A percentile compares a stretch with the other conserved stretches of the same genome.
Conservation (phyloP, 2,329 filamentous ascomycete species). For the Ilyonectria robusta region DNA sequence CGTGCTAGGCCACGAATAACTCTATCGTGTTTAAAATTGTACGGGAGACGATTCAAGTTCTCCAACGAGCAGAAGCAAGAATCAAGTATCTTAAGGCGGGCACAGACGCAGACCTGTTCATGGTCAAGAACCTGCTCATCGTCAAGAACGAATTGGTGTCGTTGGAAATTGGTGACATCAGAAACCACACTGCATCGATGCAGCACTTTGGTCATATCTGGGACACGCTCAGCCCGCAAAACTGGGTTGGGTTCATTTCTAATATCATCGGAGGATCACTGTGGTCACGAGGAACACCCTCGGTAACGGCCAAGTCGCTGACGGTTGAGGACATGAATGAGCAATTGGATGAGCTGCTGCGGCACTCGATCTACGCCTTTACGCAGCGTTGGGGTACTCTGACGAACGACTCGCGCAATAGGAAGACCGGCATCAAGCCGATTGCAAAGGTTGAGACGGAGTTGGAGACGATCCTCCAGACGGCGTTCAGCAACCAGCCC, state of each 20-base stretch:
- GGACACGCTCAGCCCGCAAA: conserved; percentile 72
- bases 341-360: conserved; percentile 73
- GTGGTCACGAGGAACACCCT: conserved; percentile 58
- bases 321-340: conserved; percentile 73
- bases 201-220: conserved; percentile 77
- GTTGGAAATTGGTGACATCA: conserved; percentile 87
- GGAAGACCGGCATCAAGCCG: conserved; percentile 64
- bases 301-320: conserved; percentile 57
- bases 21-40: conserved; percentile 79
- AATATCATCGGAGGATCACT: conserved; percentile 70
- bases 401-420: conserved; percentile 63
- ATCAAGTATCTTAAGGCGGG: conserved; percentile 74
- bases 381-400: conserved; percentile 71
- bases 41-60: conserved; percentile 87
- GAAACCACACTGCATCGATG: conserved; percentile 64
- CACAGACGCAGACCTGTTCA: conserved; percentile 87
- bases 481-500: conserved; percentile 71
- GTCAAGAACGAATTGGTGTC: conserved; percentile 97
- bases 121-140: conserved; percentile 94
- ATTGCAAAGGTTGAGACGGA: conserved; percentile 69
- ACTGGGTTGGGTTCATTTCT: conserved; percentile 71
- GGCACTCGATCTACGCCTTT: conserved; percentile 74
- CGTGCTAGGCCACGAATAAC: conserved; percentile 60
- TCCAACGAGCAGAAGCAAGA: conserved; percentile 81
- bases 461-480: conserved; percentile 68